phyloP scores from a whole-genome alignment of 2,329 filamentous ascomycete genomes.

The Cladobotryum mycophilum region DNA sequence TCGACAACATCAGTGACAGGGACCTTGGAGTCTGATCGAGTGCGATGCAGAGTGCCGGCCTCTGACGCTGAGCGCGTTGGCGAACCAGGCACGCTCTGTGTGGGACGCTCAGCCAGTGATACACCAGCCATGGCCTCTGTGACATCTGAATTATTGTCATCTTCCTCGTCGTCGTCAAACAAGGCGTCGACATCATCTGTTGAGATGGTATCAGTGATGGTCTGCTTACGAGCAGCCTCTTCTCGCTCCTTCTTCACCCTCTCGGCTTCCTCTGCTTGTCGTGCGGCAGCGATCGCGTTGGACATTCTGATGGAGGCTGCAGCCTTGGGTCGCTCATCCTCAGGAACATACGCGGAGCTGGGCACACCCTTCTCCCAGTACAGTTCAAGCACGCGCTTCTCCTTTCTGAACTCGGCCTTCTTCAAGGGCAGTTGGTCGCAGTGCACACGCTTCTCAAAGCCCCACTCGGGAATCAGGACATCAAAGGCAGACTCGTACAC shows the following conservation, averaged over 20 bases:
- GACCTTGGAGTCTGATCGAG: slow-evolving; percentile 90
- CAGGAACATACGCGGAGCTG: slow-evolving; percentile 90
- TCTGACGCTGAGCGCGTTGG: slow-evolving; percentile 69
- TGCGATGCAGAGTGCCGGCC: slow-evolving; percentile 69
- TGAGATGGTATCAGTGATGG: slow-evolving; percentile 89
- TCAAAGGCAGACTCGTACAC: slow-evolving; percentile 99
- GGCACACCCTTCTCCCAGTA: slow-evolving; percentile 99
- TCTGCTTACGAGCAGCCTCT: slow-evolving; percentile 86
- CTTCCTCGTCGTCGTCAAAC: slow-evolving; percentile 82
- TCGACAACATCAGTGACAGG: slow-evolving; percentile 69
- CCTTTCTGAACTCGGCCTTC: slow-evolving; percentile 99
- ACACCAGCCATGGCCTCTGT: slow-evolving; percentile 90
- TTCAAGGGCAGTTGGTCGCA: slow-evolving; percentile 96
- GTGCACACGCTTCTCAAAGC: slow-evolving; percentile 98
- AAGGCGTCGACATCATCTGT: slow-evolving; percentile 91
- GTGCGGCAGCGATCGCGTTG: slow-evolving; percentile 68
- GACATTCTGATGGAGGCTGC: slow-evolving; percentile 65
- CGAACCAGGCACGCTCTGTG: slow-evolving; percentile 91
- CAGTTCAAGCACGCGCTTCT: slow-evolving; percentile 85
- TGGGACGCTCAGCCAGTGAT: slow-evolving; percentile 80
- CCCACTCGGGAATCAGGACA: slow-evolving; percentile 94
- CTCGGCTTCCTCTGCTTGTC: slow-evolving; percentile 76
- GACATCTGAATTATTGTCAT: slow-evolving; percentile 79
- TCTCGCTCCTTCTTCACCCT: slow-evolving; percentile 79
- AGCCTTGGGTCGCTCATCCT: slow-evolving; percentile 90